Conservation (phyloP, 441 rosid genomes). For the Omphalea diandra region DNA sequence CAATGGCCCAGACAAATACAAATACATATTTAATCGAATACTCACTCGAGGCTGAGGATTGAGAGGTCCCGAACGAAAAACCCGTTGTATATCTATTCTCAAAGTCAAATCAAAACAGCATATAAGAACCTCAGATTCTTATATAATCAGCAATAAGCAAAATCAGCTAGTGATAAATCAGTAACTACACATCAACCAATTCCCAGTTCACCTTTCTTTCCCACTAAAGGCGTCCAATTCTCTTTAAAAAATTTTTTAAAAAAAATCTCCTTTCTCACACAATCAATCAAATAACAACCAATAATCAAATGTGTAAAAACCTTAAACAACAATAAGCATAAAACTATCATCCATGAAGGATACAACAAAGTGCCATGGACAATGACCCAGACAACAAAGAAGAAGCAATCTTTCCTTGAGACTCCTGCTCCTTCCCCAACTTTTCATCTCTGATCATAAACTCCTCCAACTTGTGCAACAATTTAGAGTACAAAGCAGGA, state of each 20-base stretch:
- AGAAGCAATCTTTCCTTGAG: slow-evolving; percentile 45
- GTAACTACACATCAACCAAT: neutral
- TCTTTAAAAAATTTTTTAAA: neutral
- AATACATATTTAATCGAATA: slow-evolving; percentile 17
- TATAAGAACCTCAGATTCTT: neutral
- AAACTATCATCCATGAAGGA: slow-evolving; percentile 38
- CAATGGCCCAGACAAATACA: slow-evolving; percentile 5
- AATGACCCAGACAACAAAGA: slow-evolving; percentile 85
- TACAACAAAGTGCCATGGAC: slow-evolving; percentile 98
- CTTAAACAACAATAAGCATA: neutral
- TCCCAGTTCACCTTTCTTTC: neutral
- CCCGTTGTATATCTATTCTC: slow-evolving; percentile 70
- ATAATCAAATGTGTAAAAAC: neutral
- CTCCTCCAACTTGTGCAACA: slow-evolving; percentile 66
- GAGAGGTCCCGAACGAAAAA: slow-evolving; percentile 76
- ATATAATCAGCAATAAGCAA: neutral
- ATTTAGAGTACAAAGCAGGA: slow-evolving; percentile 50
- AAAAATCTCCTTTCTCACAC: neutral
- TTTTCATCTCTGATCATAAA: slow-evolving; percentile 70
- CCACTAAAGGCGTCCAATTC: neutral
- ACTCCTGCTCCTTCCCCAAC: slow-evolving; percentile 39
- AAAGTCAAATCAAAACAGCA: slow-evolving; percentile 45
- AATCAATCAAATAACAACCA: neutral
- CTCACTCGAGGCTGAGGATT: slow-evolving; percentile 96
- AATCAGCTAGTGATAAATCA: neutral